phyloP scores from a whole-genome alignment of 2,329 filamentous ascomycete species.

The Volutella citrinella region DNA sequence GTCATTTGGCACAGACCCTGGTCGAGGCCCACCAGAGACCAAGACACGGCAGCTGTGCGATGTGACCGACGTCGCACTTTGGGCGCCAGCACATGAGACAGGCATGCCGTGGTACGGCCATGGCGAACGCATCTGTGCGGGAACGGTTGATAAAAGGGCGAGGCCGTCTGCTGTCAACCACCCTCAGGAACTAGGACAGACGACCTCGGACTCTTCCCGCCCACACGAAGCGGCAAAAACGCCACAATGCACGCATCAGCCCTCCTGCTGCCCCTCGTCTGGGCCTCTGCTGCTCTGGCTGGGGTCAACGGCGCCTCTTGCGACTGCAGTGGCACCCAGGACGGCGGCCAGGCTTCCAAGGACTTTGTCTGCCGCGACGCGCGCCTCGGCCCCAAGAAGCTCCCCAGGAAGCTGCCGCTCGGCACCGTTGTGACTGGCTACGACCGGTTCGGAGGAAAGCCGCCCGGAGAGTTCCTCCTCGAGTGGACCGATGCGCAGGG shows the following conservation, averaged over 20 bases:
- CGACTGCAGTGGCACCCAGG: slow-evolving; percentile 20
- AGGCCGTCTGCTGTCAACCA: no score
- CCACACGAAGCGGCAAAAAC: no score
- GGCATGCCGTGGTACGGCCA: no score
- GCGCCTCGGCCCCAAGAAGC: slow-evolving; percentile 33
- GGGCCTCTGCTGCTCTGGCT: slow-evolving; percentile 14
- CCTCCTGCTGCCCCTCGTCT: slow-evolving; percentile 13
- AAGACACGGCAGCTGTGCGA: no score
- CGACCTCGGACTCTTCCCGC: no score
- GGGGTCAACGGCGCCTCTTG: slow-evolving; percentile 10
- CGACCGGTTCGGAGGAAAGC: slow-evolving; percentile 36
- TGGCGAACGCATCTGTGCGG: no score
- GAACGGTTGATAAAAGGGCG: no score
- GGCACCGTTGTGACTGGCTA: slow-evolving; percentile 29
- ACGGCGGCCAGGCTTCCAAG: slow-evolving; percentile 11
- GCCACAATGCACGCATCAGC: slow-evolving; percentile 14
- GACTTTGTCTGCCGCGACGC: slow-evolving; percentile 34
- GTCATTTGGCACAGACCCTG: no score
- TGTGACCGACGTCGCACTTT: no score
- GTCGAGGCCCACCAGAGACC: no score
- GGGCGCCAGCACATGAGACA: no score
- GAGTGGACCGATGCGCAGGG: slow-evolving; percentile 28
- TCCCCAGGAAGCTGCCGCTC: slow-evolving; percentile 34
- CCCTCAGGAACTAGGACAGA: no score
- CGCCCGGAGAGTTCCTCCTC: slow-evolving; percentile 38